Base-by-base conservation (phyloP, 2,329 filamentous ascomycete genomes). In the Penicillium sp. region DNA sequence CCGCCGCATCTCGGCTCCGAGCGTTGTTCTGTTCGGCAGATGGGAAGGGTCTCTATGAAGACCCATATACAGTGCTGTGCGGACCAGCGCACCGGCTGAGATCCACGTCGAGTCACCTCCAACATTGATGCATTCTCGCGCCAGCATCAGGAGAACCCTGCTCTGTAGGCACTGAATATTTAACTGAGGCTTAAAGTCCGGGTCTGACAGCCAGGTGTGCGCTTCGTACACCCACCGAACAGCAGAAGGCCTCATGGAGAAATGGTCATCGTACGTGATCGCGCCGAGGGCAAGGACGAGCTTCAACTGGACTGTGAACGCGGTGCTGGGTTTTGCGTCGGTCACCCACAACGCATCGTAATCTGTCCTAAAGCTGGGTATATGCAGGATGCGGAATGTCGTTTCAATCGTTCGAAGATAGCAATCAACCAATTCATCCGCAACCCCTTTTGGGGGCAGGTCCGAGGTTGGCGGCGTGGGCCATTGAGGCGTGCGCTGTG, bases 241-340 rank as follows among this genome's bases (percentile, higher is more conserved):
- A 0, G 86, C 86, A 0, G 76, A 77, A 0, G 71, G 29, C 1
- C 85, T 80, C 41, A 87, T 66, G 0, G 83, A 83, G 60, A 85
- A 87, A 0, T 73, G 63, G 0, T 83, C 78, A 56, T 88, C 84
- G 60, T 85, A 82, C 0, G 77, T 75, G 0, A 76, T 70, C 0
- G 85, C 80, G 0, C 86, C 87, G 19, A 89, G 81, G 0, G 87
- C 85, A 4, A 89, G 71, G 0, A 88, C 80, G 0, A 89, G 74
- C 65, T 88, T 87, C 3, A 88, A 64, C 50, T 85, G 85, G 15
- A 87, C 77, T 1, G 86, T 53, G 54, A 88, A 88, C 0, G 73
- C 75, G 1, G 71, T 73, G 46, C 82, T 78, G 0, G 76, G 69
- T 1, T 72, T 61, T 0, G 61, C 35, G 9, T 64, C 48, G 0